Conservation (phyloP, 768 basidiomycete genomes). For the Tylopilus sp. region DNA sequence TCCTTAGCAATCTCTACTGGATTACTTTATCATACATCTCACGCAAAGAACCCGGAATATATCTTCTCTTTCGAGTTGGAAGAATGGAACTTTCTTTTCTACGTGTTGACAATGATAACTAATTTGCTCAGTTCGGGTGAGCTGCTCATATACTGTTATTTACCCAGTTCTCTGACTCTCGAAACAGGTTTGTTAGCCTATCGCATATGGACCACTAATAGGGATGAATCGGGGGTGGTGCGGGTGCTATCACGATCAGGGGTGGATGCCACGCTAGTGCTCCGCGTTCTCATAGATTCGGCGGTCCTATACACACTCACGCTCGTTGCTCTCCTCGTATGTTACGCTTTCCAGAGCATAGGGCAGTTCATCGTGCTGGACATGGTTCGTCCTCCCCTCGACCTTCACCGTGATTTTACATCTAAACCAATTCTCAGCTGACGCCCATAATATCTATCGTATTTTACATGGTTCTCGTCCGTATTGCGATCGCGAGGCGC, state of each 20-base stretch:
- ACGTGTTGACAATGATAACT: constrained; percentile 17
- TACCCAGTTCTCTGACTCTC: not conserved
- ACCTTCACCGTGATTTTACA: not conserved
- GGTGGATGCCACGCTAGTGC: constrained; percentile 4
- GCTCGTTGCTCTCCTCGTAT: constrained; percentile 13
- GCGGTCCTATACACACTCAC: constrained; percentile 14
- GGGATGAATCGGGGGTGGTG: constrained; percentile 1
- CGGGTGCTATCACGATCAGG: constrained; percentile 9
- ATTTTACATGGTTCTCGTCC: constrained; percentile 17
- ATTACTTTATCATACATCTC: constrained; percentile 4
- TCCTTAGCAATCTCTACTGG: constrained; percentile 9
- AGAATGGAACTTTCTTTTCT: constrained; percentile 16
- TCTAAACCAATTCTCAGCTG: constrained; percentile 6
- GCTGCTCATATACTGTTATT: not conserved
- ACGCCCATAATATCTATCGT: constrained; percentile 22
- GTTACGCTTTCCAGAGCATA: constrained; percentile 3
- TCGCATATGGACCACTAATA: constrained; percentile 16
- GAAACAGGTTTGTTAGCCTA: constrained; percentile 12
- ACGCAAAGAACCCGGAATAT: not conserved
- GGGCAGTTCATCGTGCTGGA: constrained; percentile 16
- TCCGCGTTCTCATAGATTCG: constrained; percentile 19
- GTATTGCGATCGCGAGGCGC: constrained; percentile 16
- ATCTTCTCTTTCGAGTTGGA: not conserved
- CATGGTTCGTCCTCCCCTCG: constrained; percentile 11
- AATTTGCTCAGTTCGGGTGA: constrained; percentile 22